Evolutionary conservation across 2,329 filamentous ascomycete genomes (phyloP), one percentile per base, ranked within the genome.

Genomic region (Colletotrichum sidae): DNA sequence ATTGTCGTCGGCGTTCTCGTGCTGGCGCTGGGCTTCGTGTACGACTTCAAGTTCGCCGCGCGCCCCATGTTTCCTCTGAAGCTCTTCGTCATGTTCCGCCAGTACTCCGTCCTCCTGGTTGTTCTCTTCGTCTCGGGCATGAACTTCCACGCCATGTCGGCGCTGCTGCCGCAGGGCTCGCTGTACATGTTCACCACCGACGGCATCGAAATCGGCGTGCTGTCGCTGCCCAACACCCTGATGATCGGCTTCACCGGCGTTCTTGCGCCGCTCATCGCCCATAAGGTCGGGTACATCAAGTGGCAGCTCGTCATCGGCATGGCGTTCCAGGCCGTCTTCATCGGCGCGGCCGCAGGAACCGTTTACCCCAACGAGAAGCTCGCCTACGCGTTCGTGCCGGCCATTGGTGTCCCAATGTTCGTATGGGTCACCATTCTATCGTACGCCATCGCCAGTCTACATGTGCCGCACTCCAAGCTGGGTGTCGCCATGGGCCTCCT

Each of bases 101-200:
- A 73, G 44, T 76, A 72, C 65, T 72, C 73, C 2, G 69, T 75
- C 35, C 69, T 73, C 41, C 67, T 76, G 8, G 56, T 77, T 44
- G 69, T 75, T 33, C 67, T 75, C 10, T 75, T 77, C 49, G 69
- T 76, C 41, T 72, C 72, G 1, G 74, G 74, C 33, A 75, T 76
- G 73, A 70, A 74, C 64, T 72, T 70, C 62, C 67, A 74, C 51
- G 69, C 67, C 6, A 69, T 75, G 38, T 69, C 71, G 8, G 70
- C 71, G 2, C 68, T 77, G 4, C 60, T 67, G 1, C 73, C 74
- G 1, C 75, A 77, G 63, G 72, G 68, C 8, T 72, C 72, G 1
- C 57, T 75, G 1, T 76, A 72, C 67, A 74, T 75, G 69, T 77
- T 72, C 56, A 75, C 74, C 45, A 72, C 70, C 15, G 69, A 76